Base-by-base conservation (phyloP, 805 yeast species). In the Ogataea methylovora region DNA sequence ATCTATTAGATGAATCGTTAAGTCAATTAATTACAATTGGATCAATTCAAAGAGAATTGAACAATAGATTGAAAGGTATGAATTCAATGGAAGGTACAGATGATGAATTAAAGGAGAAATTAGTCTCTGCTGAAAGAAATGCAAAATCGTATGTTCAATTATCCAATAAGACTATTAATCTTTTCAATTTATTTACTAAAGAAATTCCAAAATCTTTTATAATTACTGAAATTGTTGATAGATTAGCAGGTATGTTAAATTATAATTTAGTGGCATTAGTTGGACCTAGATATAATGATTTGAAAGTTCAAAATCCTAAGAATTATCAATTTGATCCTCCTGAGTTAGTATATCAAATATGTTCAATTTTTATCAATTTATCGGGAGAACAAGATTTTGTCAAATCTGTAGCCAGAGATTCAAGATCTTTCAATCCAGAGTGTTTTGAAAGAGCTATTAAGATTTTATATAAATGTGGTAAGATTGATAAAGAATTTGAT, bases 181-280 rank as follows among this genome's bases (percentile, higher is more conserved):
- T 92, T 42, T 81, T 92, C 49, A 79, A 76, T 43, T 60, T 87
- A 31, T 92, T 88, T 53, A 86, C 97, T 0, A 67, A 74, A 38
- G 90, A 90, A 42, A 84, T 85, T 8, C 96, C 97, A 8, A 67
- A 65, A 33, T 90, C 95, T 0, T 92, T 92, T 60, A 76, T 78
- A 4, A 81, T 85, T 28, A 76, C 84, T 2, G 98, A 92, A 58
- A 79, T 92, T 49, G 95, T 90, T 27, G 95, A 87, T 48, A 72
- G 98, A 57, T 65, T 92, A 42, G 95, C 98, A 0, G 87, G 95
- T 30, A 92, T 92, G 99, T 66, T 92, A 54, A 83, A 92, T 61
- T 90, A 88, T 60, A 92, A 92, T 54, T 64, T 92, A 41, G 83
- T 77, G 32, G 86, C 90, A n/a, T 66, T 92, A 58, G 97, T 87